Conservation (phyloP, 139 green algal species). For the Nannochloris sp. region DNA sequence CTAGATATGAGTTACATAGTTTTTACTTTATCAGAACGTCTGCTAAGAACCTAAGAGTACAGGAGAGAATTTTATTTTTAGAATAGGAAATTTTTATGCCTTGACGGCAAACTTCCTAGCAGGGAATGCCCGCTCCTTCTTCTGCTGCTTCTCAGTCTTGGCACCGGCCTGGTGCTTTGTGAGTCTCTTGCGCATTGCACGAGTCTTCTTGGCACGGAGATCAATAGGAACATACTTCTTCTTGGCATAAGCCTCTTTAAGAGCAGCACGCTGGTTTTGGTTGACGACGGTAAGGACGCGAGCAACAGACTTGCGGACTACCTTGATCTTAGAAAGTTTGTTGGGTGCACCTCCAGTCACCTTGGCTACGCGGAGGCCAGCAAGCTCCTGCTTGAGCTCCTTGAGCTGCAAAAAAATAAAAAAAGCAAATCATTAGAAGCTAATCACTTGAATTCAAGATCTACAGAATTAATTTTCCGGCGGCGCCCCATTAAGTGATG, state of each 20-base stretch:
- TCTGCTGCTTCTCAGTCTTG: constrained; percentile 72
- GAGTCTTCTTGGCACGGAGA: constrained; percentile 94
- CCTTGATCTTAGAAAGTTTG: constrained; percentile 99
- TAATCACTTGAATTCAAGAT: too few species aligned
- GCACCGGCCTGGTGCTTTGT: constrained; percentile 74
- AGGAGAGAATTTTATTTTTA: neutral
- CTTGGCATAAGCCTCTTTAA: constrained; percentile 71
- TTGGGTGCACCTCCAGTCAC: constrained; percentile 98
- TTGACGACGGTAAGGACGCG: constrained; percentile 92
- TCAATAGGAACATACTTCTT: constrained; percentile 93
- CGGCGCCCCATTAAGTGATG: too few species aligned
- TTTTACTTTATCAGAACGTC: neutral
- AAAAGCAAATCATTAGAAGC: too few species aligned
- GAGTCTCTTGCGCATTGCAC: constrained; percentile 83
- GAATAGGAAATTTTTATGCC: constrained; percentile 44
- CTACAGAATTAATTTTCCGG: too few species aligned
- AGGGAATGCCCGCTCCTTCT: constrained; percentile 85
- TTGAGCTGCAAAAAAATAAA: constrained; percentile 70
- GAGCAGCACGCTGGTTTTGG: constrained; percentile 79
- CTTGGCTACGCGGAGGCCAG: constrained; percentile 93
- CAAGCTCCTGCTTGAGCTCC: constrained; percentile 94
- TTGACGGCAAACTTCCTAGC: constrained; percentile 91
- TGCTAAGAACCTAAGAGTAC: constrained; percentile 1
- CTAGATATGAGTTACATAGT: neutral
- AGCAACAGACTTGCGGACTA: constrained; percentile 93